Percentiles rank a stretch among this genome's conserved stretches.
These are phyloP conservation scores for Talaromyces sp. DNA, from an alignment of 2,329 filamentous ascomycete genomes.

Conservation along the genomic window DNA sequence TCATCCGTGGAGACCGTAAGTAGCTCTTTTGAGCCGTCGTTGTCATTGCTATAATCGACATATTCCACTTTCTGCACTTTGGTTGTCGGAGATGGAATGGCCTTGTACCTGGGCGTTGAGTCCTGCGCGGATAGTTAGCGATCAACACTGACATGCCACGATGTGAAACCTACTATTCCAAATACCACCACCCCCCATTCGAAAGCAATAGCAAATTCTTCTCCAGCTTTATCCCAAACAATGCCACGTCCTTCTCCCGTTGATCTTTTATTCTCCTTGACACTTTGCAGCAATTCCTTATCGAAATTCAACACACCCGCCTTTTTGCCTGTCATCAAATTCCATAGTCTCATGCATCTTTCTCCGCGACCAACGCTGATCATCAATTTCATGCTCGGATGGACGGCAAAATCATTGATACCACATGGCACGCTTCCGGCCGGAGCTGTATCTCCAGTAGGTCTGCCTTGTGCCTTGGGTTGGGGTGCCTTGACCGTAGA, in stretches of 20 bases:
- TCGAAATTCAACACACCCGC: slow-evolving; percentile 86
- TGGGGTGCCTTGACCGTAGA: slow-evolving; percentile 85
- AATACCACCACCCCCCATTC: slow-evolving; percentile 82
- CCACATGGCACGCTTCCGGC: slow-evolving; percentile 78
- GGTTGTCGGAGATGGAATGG: slow-evolving; percentile 63
- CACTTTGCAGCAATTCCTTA: slow-evolving; percentile 65
- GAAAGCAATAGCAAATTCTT: slow-evolving; percentile 86
- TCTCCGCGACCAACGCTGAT: slow-evolving; percentile 87
- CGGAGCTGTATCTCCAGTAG: slow-evolving; percentile 84
- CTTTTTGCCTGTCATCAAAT: slow-evolving; percentile 93
- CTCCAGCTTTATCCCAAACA: slow-evolving; percentile 70
- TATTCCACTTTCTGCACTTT: slow-evolving; percentile 85
- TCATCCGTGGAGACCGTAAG: slow-evolving; percentile 85
- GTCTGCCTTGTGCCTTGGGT: slow-evolving; percentile 72
- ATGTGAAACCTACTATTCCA: slow-evolving; percentile 57
- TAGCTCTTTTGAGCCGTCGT: slow-evolving; percentile 51
- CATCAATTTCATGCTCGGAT: slow-evolving; percentile 96
- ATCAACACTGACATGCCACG: slow-evolving; percentile 1
- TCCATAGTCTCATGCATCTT: slow-evolving; percentile 90
- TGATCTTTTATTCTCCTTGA: slow-evolving; percentile 71
- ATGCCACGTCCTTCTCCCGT: slow-evolving; percentile 80
- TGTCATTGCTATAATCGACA: slow-evolving; percentile 47
- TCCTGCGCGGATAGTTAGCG: slow-evolving; percentile 47
- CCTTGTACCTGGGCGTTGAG: slow-evolving; percentile 71
- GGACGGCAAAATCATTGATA: slow-evolving; percentile 90